Conservation (phyloP, 2,329 filamentous ascomycete species). For the Diaporthe sp. region DNA sequence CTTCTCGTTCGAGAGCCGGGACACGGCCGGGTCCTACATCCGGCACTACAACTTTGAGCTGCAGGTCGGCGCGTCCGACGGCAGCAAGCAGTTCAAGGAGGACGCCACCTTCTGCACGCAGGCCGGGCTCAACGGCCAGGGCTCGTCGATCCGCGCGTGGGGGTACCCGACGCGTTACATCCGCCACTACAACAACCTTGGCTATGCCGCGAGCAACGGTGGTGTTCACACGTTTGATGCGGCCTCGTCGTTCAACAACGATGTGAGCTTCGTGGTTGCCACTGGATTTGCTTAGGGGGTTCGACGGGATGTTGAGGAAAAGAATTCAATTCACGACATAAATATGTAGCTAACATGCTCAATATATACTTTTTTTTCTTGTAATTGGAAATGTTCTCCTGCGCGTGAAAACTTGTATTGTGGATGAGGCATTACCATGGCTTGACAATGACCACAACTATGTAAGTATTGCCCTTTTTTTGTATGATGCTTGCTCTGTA, state of each 20-base stretch:
- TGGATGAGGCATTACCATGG: too few species aligned
- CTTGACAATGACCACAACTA: not conserved
- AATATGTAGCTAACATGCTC: not conserved
- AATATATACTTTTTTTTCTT: not conserved
- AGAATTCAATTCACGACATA: not conserved
- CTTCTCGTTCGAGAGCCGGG: conserved; percentile 69
- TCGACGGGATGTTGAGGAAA: too few species aligned
- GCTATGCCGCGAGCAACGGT: conserved; percentile 63
- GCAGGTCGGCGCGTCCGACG: conserved; percentile 60
- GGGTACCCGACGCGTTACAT: conserved; percentile 69
- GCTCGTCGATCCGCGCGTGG: conserved; percentile 66
- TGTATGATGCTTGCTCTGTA: too few species aligned
- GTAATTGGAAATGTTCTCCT: not conserved
- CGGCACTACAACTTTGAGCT: conserved; percentile 66
- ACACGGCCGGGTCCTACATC: conserved; percentile 68
- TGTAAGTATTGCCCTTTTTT: not conserved
- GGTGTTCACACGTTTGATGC: conserved; percentile 66
- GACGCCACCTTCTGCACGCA: conserved; percentile 73
- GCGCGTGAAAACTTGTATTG: not conserved
- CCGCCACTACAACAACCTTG: conserved; percentile 57
- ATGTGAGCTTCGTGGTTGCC: conserved; percentile 62
- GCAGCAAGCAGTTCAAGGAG: conserved; percentile 65
- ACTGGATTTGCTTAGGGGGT: conserved; percentile 52
- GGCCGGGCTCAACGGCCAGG: conserved; percentile 60
- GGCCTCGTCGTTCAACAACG: conserved; percentile 59